Evolutionary conservation across 2,329 filamentous ascomycete genomes (phyloP), one percentile per base, ranked within the genome.

Genomic region (Rhynchosporium graminicola): DNA sequence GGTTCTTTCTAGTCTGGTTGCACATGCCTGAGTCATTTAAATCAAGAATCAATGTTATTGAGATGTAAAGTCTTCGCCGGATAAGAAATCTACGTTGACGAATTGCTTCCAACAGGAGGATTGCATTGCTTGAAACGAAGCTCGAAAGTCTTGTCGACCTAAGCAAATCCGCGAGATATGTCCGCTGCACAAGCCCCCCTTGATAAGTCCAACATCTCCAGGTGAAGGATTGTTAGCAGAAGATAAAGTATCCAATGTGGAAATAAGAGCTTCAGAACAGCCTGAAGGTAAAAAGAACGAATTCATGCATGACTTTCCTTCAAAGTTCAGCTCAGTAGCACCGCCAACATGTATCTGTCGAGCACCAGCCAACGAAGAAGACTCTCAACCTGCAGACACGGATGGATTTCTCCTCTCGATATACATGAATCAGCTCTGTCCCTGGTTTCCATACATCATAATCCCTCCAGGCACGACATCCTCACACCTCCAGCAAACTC

Each of bases 321-420:
- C 73, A 69, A 83, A 82, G 66, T 77, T 75, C 70, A 83, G 82
- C 66, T 76, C 75, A 0, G 76, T 76, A 65, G 79, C 79, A 0
- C 79, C 79, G 12, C 74, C 76, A 3, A 72, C 77, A 60, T 83
- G 81, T 66, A 78, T 81, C 54, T 83, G 81, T 65, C 77, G 79
- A 1, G 76, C 77, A 20, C 75, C 75, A 4, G 72, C 74, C 6
- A 77, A 77, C 13, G 75, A 76, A 46, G 75, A 74, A 0, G 77
- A 76, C 2, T 72, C 74, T 3, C 76, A 74, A 0, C 77, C 77
- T 2, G 51, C 46, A 40, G 79, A 80, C 51, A 73, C 80, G 0
- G 81, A 84, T 56, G 78, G 82, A 6, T 74, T 72, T 0, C 74
- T 57, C 8, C 29, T 57, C 2, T 57, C 38, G 8, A 57, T 46